Percentiles rank a stretch among this genome's conserved stretches.
Evolutionary conservation across 805 yeast genomes (phyloP).

Genomic region (Brettanomyces bruxellensis): DNA sequence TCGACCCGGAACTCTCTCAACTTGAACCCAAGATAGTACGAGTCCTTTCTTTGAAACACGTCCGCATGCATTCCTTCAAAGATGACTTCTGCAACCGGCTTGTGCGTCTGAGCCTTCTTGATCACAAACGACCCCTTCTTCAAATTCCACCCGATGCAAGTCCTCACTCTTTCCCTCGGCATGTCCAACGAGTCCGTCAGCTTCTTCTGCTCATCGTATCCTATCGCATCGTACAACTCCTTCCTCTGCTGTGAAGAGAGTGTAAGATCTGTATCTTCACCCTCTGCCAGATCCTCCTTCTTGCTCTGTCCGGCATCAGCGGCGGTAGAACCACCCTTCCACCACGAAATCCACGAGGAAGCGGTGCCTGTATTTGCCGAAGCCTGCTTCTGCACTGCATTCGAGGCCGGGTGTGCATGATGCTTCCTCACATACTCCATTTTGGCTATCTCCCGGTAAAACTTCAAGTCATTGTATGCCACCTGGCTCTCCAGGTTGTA

Average conservation of each 20-base stretch:
- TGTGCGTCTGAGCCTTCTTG: conserved; percentile 26
- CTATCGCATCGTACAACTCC: conserved; percentile 90
- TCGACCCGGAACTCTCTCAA: conserved; percentile 77
- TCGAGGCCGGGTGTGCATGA: conserved; percentile 10
- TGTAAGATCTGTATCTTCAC: conserved; percentile 27
- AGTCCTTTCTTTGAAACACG: conserved; percentile 69
- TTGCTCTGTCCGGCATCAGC: conserved; percentile 16
- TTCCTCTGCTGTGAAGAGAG: conserved; percentile 82
- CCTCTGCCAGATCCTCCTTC: conserved; percentile 6
- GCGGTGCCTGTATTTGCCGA: conserved; percentile 7
- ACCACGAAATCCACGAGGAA: conserved; percentile 71
- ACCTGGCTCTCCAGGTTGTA: conserved; percentile 49
- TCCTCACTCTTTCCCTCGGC: conserved; percentile 65
- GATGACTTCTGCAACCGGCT: conserved; percentile 49
- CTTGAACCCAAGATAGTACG: conserved; percentile 62
- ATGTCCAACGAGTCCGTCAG: conserved; percentile 46
- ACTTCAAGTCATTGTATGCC: conserved; percentile 69
- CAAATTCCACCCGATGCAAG: conserved; percentile 60
- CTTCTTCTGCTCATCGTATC: conserved; percentile 61
- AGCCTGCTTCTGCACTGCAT: conserved; percentile 4
- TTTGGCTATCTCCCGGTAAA: conserved; percentile 77
- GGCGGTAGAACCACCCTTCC: conserved; percentile 27
- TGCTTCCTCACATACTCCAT: conserved; percentile 51
- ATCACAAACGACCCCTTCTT: conserved; percentile 72
- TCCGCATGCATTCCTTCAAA: conserved; percentile 77